These are phyloP conservation scores for Aegilops bicornis DNA, from an alignment of 176 grass and related monocot genomes.

Conservation along the genomic window DNA sequence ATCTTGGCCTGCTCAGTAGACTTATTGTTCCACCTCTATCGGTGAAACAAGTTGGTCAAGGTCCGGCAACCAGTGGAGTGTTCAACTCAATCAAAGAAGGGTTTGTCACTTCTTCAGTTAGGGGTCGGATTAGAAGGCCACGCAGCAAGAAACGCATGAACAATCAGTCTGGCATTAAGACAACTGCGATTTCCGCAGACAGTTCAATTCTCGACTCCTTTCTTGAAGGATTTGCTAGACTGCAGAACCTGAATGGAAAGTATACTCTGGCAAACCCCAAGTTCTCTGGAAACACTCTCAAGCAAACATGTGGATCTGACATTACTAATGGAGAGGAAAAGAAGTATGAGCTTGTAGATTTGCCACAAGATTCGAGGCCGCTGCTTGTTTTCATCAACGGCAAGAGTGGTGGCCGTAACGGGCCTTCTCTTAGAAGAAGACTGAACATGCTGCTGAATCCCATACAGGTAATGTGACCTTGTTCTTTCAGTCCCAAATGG, in stretches of 20 bases:
- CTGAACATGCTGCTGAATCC: conserved; percentile 87
- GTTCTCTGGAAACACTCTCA: conserved; percentile 36
- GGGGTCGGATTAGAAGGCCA: conserved; percentile 46
- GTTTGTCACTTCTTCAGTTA: conserved; percentile 41
- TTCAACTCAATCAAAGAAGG: conserved; percentile 66
- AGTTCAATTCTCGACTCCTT: conserved; percentile 47
- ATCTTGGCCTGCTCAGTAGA: conserved; percentile 65
- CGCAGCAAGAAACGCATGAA: conserved; percentile 47
- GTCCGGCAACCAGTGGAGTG: conserved; percentile 40
- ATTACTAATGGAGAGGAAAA: conserved; percentile 29
- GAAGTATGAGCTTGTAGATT: conserved; percentile 64
- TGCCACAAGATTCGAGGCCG: conserved; percentile 68
- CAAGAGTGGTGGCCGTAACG: conserved; percentile 79
- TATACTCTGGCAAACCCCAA: conserved; percentile 38
- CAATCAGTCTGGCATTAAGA: conserved; percentile 44
- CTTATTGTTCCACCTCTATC: conserved; percentile 79
- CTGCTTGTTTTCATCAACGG: conserved; percentile 96
- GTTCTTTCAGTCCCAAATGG: background rate
- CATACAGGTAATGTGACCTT: conserved; percentile 61
- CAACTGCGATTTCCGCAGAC: conserved; percentile 15
- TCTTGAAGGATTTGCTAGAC: conserved; percentile 49
- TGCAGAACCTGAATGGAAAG: conserved; percentile 54
- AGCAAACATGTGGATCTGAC: conserved; percentile 32
- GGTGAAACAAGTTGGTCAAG: conserved; percentile 60
- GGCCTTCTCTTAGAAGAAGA: conserved; percentile 83